phyloP scores from a whole-genome alignment of 148 eudicot species.

The Gaultheria prostrata region DNA sequence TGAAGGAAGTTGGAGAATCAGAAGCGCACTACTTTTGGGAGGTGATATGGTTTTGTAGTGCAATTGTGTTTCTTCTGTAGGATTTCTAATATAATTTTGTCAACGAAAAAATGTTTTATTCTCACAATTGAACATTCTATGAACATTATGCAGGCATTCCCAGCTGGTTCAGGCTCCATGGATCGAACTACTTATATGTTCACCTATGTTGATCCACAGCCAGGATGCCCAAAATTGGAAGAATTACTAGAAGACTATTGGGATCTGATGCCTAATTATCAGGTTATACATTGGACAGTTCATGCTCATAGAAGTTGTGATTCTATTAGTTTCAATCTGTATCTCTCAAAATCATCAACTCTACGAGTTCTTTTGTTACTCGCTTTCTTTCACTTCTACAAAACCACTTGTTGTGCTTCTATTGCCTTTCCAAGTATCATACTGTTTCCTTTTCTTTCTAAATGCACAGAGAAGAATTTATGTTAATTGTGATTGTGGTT shows the following conservation, averaged over 20 bases:
- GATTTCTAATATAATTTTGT: neutral
- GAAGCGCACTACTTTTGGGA: conserved; percentile 91
- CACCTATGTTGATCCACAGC: conserved; percentile 88
- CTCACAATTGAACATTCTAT: conserved; percentile 8
- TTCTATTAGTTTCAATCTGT: conserved; percentile 8
- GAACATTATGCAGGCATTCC: conserved; percentile 70
- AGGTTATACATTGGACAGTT: conserved; percentile 42
- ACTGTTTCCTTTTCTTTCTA: neutral
- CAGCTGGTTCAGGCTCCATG: conserved; percentile 91
- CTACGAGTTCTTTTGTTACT: neutral
- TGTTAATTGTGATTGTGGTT: neutral
- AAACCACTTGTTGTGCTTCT: conserved; percentile 6
- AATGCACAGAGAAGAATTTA: neutral
- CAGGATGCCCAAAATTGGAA: conserved; percentile 78
- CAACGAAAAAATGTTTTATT: neutral
- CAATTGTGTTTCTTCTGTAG: neutral
- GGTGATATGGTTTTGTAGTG: conserved; percentile 40
- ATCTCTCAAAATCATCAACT: neutral
- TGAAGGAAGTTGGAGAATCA: conserved; percentile 63
- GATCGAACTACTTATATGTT: conserved; percentile 97
- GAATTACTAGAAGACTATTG: conserved; percentile 89
- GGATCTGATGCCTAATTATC: conserved; percentile 93
- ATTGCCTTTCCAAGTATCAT: neutral
- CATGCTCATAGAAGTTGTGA: neutral
- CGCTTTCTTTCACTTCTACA: neutral